Base-by-base conservation (phyloP, 306 rosid genomes). In the Bauhinia variegata region DNA sequence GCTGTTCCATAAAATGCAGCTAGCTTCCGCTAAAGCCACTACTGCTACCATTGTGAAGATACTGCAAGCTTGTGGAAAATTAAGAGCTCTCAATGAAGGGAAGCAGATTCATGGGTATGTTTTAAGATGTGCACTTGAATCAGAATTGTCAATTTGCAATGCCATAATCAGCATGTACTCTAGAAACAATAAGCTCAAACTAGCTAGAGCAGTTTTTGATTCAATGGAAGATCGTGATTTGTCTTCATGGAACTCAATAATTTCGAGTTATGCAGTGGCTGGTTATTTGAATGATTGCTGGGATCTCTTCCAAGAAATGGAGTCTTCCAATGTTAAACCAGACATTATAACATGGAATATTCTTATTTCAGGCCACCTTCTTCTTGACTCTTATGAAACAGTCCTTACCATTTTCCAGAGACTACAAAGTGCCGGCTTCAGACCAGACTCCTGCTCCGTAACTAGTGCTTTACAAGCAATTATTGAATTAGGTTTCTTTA, bases 101-200 rank as follows among this genome's bases (percentile, higher is more conserved):
- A 89, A 86, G 74, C 88, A 86, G 48, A 71, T 86, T 78, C 96
- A 89, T 80, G 92, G 88, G 77, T 84, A 86, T 80, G 86, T 81
- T 71, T 76, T 86, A 52, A 68, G 83, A 75, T 16, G 42, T 56
- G 82, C 60, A 60, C 32, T 77, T 19, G 79, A 76, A 48, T 78
- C 82, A 1, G 78, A 86, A 79, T 63, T 75, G 5, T 41, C 81
- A n/a, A 63, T 86, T 65, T 79, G 86, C 82, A 86, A 88, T 67
- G 83, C 91, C 23, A 15, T 83, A 43, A 82, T 88, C 67, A 81
- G 78, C 58, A 83, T 83, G 96, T 88, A 88, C 82, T 86, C 96
- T 63, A 82, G 79, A 69, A 86, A 88, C 55, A 61, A 51, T 61
- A 82, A 58, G 52, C 64, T 78, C 63, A 67, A 80, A 52, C 74